Percentiles rank a stretch among this genome's conserved stretches.
These are phyloP conservation scores for Penicillium paxilli DNA, from an alignment of 495 filamentous ascomycete genomes.

Conservation along the genomic window DNA sequence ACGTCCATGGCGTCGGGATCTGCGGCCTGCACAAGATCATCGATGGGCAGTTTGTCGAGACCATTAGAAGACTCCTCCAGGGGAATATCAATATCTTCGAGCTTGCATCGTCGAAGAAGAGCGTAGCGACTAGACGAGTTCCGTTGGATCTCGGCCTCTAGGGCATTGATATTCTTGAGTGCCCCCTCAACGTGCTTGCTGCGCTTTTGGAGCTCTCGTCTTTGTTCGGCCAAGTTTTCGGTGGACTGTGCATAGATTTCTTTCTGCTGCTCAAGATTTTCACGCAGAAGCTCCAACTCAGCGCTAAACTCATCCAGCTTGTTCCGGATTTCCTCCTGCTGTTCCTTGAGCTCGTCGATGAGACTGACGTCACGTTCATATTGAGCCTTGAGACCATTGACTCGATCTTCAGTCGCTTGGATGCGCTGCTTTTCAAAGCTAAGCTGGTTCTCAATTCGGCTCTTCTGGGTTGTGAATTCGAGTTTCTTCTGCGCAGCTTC, in stretches of 20 bases:
- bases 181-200: constrained; percentile 79
- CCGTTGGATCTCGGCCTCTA: constrained; percentile 82
- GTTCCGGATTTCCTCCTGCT: constrained; percentile 73
- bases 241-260: constrained; percentile 63
- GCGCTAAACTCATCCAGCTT: constrained; percentile 70
- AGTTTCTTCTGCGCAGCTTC: constrained; percentile 83
- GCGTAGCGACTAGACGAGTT: constrained; percentile 80
- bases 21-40: constrained; percentile 70
- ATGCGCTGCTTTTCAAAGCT: constrained; percentile 74
- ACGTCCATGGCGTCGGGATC: constrained; percentile 85
- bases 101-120: constrained; percentile 82
- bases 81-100: constrained; percentile 89
- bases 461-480: constrained; percentile 82
- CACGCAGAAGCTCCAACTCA: constrained; percentile 73
- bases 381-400: constrained; percentile 64
- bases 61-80: constrained; percentile 68
- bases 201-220: constrained; percentile 80
- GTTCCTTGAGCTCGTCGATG: constrained; percentile 65
- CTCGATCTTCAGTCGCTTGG: constrained; percentile 64
- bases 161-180: constrained; percentile 68
- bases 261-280: constrained; percentile 67
- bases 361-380: constrained; percentile 63
- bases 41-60: constrained; percentile 83
- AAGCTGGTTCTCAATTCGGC: constrained; percentile 73
- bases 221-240: constrained; percentile 77